Conservation (phyloP, 148 eudicot genomes). For the Heliosperma pusillum region DNA sequence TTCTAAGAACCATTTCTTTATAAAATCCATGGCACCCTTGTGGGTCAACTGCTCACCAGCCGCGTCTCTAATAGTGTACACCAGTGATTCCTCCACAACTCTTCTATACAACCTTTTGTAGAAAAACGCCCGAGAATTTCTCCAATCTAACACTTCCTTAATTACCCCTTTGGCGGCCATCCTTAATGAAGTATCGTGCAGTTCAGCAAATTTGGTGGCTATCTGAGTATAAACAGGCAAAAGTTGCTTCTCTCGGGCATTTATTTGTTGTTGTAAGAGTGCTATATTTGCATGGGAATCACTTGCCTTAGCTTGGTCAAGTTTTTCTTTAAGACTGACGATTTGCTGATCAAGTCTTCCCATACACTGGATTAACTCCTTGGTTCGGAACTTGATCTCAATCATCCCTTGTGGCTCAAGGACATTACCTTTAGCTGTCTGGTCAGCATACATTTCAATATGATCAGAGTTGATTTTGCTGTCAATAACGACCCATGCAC, state of each 20-base stretch:
- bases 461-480: slow-evolving; percentile 88
- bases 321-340: slow-evolving; percentile 52
- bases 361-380: slow-evolving; percentile 81
- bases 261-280: slow-evolving; percentile 50
- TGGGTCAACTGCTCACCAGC: slow-evolving; percentile 68
- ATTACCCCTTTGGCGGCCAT: slow-evolving; percentile 95
- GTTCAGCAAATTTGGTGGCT: slow-evolving; percentile 93
- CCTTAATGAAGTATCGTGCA: slow-evolving; percentile 86
- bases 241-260: slow-evolving; percentile 81
- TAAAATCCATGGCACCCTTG: slow-evolving; percentile 56
- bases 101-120: slow-evolving; percentile 67
- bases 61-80: slow-evolving; percentile 62
- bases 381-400: slow-evolving; percentile 82
- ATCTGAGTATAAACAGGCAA: slow-evolving; percentile 87
- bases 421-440: slow-evolving; percentile 91
- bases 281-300: slow-evolving; percentile 35
- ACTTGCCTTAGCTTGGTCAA: slow-evolving; percentile 43
- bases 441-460: slow-evolving; percentile 95
- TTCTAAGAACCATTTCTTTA: slow-evolving; percentile 71
- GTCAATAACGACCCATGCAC: slow-evolving; percentile 98
- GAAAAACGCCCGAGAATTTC: slow-evolving; percentile 60
- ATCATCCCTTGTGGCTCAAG: slow-evolving; percentile 97
- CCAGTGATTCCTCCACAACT: slow-evolving; percentile 60
- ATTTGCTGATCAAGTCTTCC: slow-evolving; percentile 77
- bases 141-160: slow-evolving; percentile 74